Conservation (phyloP, 805 yeast genomes). For the Maudiozyma bulderi region DNA sequence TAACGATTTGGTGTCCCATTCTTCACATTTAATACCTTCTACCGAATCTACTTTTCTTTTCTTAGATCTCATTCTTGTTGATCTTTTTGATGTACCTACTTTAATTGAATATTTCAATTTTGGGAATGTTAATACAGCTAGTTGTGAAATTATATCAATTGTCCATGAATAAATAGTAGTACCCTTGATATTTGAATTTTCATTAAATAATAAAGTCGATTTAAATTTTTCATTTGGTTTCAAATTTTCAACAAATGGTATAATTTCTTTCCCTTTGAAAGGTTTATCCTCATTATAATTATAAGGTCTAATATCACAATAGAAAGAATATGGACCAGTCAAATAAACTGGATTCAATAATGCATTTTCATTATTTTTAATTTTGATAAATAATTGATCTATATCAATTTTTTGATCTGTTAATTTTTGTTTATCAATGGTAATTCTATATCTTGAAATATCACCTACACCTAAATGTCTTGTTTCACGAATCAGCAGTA, state of each 20-base stretch:
- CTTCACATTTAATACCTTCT: constrained; percentile 20
- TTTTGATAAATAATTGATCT: constrained; percentile 32
- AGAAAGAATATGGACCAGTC: constrained; percentile 81
- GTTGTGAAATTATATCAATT: constrained; percentile 72
- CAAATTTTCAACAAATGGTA: constrained; percentile 42
- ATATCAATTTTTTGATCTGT: constrained; percentile 6
- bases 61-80: constrained; percentile 9
- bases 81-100: constrained; percentile 38
- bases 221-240: constrained; percentile 66
- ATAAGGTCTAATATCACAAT: constrained; percentile 66
- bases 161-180: constrained; percentile 51
- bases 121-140: constrained; percentile 60
- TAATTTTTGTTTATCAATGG: constrained; percentile 13
- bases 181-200: constrained; percentile 24
- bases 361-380: constrained; percentile 63
- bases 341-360: constrained; percentile 74
- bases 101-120: constrained; percentile 57
- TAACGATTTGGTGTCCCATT: constrained; percentile 51
- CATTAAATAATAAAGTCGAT: constrained; percentile 42
- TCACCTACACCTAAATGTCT: constrained; percentile 24
- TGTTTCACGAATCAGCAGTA: constrained; percentile 15
- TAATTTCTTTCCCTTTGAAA: constrained; percentile 30
- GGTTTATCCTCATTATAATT: constrained; percentile 47
- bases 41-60: constrained; percentile 1
- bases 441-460: constrained; percentile 19